These are phyloP conservation scores for Paecilomyces dactylethromorphus DNA, from an alignment of 2,329 filamentous ascomycete species.

Conservation along the genomic window DNA sequence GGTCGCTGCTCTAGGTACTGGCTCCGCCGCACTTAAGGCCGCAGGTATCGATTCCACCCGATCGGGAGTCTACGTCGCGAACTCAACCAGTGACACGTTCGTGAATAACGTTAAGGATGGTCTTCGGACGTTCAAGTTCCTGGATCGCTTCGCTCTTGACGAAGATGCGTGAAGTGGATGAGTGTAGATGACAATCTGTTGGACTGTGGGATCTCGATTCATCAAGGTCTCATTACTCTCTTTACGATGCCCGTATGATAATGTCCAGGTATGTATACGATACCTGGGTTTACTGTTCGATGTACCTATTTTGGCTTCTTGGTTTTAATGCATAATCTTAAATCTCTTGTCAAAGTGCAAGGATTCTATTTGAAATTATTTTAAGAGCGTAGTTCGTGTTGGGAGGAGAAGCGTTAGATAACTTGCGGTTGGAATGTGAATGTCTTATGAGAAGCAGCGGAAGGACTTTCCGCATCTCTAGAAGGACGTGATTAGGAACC, in stretches of 20 bases:
- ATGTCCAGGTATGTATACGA: background rate
- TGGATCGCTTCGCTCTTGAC: constrained; percentile 58
- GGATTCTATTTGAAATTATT: too few species aligned
- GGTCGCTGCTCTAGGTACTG: constrained; percentile 52
- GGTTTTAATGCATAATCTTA: too few species aligned
- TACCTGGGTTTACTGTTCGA: too few species aligned
- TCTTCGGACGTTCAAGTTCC: constrained; percentile 59
- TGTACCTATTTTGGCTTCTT: too few species aligned
- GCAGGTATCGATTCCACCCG: constrained; percentile 38
- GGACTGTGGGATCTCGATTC: too few species aligned
- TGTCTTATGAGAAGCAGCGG: too few species aligned
- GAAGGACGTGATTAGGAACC: too few species aligned
- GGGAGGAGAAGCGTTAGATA: too few species aligned
- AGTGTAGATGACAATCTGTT: background rate
- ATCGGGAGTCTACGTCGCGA: constrained; percentile 29
- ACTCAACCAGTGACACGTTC: constrained; percentile 30
- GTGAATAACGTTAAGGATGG: constrained; percentile 49
- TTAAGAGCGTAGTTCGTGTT: too few species aligned
- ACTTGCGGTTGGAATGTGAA: too few species aligned
- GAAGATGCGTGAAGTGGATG: constrained; percentile 6
- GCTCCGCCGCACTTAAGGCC: constrained; percentile 30
- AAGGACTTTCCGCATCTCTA: too few species aligned
- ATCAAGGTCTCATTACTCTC: background rate
- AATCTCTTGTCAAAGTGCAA: too few species aligned
- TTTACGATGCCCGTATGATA: background rate